Evolutionary conservation across 2,329 filamentous ascomycete species (phyloP).

Genomic region (Cyphellophora europaea): DNA sequence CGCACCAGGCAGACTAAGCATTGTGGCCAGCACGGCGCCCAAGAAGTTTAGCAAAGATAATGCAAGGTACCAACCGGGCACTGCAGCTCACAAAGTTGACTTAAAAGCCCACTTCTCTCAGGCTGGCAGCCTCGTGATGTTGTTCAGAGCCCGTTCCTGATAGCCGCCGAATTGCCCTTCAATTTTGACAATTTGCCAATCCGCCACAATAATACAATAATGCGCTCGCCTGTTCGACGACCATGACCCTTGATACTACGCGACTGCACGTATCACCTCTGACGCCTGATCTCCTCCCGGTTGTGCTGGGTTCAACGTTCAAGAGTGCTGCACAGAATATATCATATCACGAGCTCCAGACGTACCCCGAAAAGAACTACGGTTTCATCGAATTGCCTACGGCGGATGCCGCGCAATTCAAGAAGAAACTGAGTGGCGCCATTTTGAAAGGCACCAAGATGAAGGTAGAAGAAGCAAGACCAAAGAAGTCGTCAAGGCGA

Average conservation of each 20-base stretch:
- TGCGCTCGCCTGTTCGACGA: no score
- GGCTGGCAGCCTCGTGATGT: no score
- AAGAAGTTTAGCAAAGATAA: no score
- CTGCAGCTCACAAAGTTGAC: no score
- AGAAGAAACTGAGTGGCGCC: constrained; percentile 80
- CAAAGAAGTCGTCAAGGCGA: constrained; percentile 46
- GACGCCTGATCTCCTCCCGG: constrained; percentile 58
- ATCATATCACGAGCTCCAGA: constrained; percentile 78
- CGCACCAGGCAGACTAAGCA: no score
- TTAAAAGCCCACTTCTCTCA: no score
- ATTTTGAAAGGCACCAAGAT: constrained; percentile 79
- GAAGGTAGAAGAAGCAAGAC: constrained; percentile 69
- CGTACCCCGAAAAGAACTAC: constrained; percentile 83
- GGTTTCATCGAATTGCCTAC: constrained; percentile 78
- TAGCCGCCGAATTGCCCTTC: no score
- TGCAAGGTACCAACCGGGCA: no score
- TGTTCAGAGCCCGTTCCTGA: no score
- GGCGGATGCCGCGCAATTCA: constrained; percentile 79
- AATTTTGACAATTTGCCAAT: no score
- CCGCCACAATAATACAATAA: no score
- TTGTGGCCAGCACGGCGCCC: no score
- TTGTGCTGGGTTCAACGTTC: constrained; percentile 61
- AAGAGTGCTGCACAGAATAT: constrained; percentile 63
- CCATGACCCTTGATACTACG: constrained; percentile 26
- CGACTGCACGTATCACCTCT: constrained; percentile 86